Conservation (phyloP, 108 stramenopile species). For the Cyclostephanos invisitatus region DNA sequence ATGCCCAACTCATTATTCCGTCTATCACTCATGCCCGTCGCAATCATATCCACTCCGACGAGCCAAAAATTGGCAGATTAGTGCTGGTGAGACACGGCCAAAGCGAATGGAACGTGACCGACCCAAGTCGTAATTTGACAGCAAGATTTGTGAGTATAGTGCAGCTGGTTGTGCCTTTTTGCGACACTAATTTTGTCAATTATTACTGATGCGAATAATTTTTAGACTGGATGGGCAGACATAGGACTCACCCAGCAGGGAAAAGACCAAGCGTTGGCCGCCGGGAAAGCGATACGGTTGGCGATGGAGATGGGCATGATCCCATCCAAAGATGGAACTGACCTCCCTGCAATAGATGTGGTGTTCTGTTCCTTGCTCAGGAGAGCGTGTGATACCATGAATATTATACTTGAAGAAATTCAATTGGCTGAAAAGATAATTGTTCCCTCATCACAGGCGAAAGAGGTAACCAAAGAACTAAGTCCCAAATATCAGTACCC, state of each 20-base stretch:
- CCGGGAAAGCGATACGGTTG: conserved; percentile 26
- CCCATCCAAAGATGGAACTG: conserved; percentile 8
- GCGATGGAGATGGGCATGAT: conserved; percentile 15
- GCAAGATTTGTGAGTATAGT: conserved; percentile 33
- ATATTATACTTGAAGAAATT: conserved; percentile 25
- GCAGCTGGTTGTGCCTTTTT: not conserved
- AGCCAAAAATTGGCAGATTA: conserved; percentile 26
- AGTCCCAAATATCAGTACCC: conserved; percentile 27
- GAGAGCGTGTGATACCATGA: conserved; percentile 34
- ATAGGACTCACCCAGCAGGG: conserved; percentile 37
- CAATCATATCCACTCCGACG: not conserved
- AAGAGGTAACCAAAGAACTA: not conserved
- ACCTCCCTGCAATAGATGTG: conserved; percentile 29
- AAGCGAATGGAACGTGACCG: conserved; percentile 34
- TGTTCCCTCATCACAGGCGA: not conserved
- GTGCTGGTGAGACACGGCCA: conserved; percentile 29
- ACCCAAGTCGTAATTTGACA: conserved; percentile 27
- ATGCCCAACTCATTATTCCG: not conserved
- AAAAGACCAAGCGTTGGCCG: conserved; percentile 32
- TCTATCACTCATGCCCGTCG: not conserved
- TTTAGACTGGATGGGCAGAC: conserved; percentile 36
- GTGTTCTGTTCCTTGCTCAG: conserved; percentile 31
- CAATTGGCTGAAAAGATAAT: conserved; percentile 19
- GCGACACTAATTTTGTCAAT: not conserved
- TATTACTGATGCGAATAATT: not conserved